phyloP scores from a whole-genome alignment of 768 basidiomycete genomes.

The Leccinum uliginosum region DNA sequence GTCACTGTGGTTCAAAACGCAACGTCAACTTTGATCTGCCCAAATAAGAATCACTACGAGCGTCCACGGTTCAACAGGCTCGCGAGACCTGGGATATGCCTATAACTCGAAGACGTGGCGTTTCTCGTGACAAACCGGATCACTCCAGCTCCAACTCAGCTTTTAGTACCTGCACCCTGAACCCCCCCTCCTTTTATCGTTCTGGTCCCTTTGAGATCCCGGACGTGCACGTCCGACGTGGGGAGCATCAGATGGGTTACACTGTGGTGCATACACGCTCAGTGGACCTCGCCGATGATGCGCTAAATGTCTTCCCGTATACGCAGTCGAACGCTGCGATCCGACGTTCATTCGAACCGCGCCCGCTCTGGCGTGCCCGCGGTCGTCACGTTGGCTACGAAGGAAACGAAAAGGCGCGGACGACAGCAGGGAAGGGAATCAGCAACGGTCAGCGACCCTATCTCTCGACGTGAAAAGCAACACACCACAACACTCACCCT shows the following conservation, averaged over 20 bases:
- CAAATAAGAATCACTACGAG: no score
- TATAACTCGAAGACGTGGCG: no score
- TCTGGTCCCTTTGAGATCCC: background rate
- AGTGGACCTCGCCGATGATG: slow-evolving; percentile 36
- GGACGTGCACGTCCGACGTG: background rate
- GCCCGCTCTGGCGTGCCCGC: slow-evolving; percentile 70
- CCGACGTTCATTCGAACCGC: slow-evolving; percentile 78
- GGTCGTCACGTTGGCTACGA: slow-evolving; percentile 55
- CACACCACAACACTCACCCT: slow-evolving; percentile 51
- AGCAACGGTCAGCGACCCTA: background rate
- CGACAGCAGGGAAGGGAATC: background rate
- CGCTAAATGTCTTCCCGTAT: slow-evolving; percentile 85
- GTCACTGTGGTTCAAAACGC: no score
- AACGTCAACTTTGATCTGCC: no score
- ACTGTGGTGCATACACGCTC: background rate
- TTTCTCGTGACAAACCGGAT: background rate
- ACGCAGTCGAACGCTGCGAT: slow-evolving; percentile 76
- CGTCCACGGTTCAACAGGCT: no score
- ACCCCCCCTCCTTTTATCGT: background rate
- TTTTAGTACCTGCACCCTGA: background rate
- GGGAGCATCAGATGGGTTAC: background rate
- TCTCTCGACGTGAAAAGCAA: background rate
- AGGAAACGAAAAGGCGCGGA: no score
- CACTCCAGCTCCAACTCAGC: background rate
- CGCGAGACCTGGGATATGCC: no score